phyloP scores from a whole-genome alignment of 176 grass and related monocot genomes.

The Zoysia pacifica region DNA sequence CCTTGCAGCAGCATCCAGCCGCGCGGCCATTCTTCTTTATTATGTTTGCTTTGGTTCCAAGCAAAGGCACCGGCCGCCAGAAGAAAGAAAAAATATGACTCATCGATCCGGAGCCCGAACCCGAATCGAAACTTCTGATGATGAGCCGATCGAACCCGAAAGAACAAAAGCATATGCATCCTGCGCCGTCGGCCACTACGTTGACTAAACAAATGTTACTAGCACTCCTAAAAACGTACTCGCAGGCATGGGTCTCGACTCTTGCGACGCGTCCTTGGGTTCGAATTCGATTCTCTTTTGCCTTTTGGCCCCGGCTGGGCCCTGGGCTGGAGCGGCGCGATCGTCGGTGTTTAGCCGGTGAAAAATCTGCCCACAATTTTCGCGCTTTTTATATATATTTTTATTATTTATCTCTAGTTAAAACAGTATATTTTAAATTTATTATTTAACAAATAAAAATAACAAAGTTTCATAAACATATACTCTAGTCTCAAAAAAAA shows the following conservation, averaged over 20 bases:
- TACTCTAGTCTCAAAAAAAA: too few species aligned
- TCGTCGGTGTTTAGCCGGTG: background rate
- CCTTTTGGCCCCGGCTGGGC: background rate
- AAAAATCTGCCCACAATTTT: too few species aligned
- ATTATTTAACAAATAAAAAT: too few species aligned
- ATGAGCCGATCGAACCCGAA: background rate
- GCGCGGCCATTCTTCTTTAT: constrained; percentile 42
- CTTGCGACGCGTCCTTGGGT: background rate
- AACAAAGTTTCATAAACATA: too few species aligned
- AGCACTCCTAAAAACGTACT: too few species aligned
- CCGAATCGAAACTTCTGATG: background rate
- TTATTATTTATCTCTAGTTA: too few species aligned
- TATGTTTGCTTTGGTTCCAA: constrained; percentile 60
- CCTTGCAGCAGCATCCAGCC: background rate
- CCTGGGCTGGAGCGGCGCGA: background rate
- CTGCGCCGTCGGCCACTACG: background rate
- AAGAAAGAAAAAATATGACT: background rate
- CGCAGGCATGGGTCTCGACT: background rate
- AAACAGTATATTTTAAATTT: too few species aligned
- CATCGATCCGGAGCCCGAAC: background rate
- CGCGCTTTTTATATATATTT: too few species aligned
- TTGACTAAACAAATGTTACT: background rate
- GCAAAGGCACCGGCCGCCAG: constrained; percentile 26
- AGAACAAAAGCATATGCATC: background rate
- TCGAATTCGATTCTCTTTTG: background rate